Evolutionary conservation across 306 rosid species (phyloP).

Genomic region (Quercus gilva): DNA sequence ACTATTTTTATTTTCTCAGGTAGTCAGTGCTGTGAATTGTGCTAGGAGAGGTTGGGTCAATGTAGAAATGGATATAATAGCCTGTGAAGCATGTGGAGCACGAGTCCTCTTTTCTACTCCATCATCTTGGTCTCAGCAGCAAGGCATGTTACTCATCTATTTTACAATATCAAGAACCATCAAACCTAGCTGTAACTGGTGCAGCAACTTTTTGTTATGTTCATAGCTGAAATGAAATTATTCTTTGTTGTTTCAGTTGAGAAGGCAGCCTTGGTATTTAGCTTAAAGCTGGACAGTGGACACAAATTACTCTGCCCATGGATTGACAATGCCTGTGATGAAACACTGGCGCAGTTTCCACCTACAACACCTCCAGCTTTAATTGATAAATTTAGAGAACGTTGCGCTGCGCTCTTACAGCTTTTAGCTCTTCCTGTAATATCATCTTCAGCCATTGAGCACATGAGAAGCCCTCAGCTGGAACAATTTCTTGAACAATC

Average conservation of each 20-base stretch:
- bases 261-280: conserved; percentile 87
- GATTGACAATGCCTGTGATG: conserved; percentile 86
- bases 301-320: conserved; percentile 94
- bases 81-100: conserved; percentile 85
- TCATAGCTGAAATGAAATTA: conserved; percentile 15
- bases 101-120: conserved; percentile 78
- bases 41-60: conserved; percentile 96
- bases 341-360: conserved; percentile 70
- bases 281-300: conserved; percentile 87
- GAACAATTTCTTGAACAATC: conserved; percentile 61
- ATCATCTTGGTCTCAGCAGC: conserved; percentile 87
- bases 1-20: conserved; percentile 42
- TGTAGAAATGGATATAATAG: conserved; percentile 69
- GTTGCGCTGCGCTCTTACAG: conserved; percentile 51
- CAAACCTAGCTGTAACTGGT: not conserved
- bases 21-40: conserved; percentile 85
- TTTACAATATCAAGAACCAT: not conserved
- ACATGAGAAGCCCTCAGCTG: conserved; percentile 54
- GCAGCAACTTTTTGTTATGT: not conserved
- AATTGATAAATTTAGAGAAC: conserved; percentile 66
- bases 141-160: conserved; percentile 48
- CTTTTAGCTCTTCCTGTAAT: conserved; percentile 70
- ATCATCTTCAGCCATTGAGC: conserved; percentile 55
- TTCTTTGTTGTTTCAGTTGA: conserved; percentile 61
- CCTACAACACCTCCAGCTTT: conserved; percentile 60